Evolutionary conservation across 202 grass and related monocot species (phyloP).

Genomic region (Miscanthus sacchariflorus): DNA sequence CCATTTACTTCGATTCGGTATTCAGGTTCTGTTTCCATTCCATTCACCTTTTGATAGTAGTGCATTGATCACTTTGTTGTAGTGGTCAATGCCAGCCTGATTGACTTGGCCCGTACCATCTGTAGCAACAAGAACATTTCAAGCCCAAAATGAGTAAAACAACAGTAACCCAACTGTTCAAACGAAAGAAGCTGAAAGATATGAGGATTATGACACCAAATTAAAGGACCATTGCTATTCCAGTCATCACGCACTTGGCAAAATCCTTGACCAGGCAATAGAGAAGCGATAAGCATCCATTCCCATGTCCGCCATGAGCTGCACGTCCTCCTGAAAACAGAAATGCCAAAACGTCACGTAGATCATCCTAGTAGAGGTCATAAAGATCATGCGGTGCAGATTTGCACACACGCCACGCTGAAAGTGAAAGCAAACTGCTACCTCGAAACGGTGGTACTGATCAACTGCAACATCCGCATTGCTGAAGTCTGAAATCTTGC

Average conservation of each 20-base stretch:
- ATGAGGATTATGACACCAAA: background rate
- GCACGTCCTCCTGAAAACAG: conserved; percentile 73
- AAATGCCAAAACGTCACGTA: background rate
- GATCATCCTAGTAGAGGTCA: background rate
- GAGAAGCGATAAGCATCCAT: conserved; percentile 98
- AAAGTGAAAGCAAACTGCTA: conserved; percentile 1
- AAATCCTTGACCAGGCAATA: conserved; percentile 89
- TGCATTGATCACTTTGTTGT: conserved; percentile 85
- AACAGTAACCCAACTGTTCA: background rate
- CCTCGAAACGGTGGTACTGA: conserved; percentile 91
- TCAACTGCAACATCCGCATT: conserved; percentile 92
- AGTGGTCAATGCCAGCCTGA: conserved; percentile 90
- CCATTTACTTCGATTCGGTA: background rate
- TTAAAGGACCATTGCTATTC: background rate
- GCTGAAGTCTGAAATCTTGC: conserved; percentile 95
- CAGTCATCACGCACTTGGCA: conserved; percentile 61
- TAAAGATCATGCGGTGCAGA: background rate
- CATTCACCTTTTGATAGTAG: conserved; percentile 78
- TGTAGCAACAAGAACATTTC: conserved; percentile 21
- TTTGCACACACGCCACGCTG: background rate
- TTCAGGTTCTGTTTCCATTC: background rate
- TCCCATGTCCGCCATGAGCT: conserved; percentile 94
- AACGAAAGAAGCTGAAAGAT: background rate
- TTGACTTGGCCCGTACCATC: conserved; percentile 85
- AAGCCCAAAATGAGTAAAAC: conserved; percentile 6